Evolutionary conservation across 441 rosid species (phyloP).

Genomic region (Capsella rubella): DNA sequence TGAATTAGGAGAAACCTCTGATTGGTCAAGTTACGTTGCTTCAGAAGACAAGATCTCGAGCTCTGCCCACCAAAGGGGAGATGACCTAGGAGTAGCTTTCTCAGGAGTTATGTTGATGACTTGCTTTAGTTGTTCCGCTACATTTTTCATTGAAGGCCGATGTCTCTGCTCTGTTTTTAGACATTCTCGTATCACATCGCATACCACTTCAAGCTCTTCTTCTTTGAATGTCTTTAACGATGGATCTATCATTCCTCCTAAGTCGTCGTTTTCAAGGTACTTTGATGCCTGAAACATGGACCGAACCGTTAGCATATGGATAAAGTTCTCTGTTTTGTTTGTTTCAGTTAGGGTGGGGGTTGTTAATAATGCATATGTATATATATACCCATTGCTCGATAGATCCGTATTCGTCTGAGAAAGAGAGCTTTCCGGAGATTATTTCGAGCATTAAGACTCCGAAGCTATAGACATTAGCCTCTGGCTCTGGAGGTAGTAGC

Average conservation of each 20-base stretch:
- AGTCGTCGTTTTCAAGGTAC: slow-evolving; percentile 75
- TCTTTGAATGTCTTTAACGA: slow-evolving; percentile 75
- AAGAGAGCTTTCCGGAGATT: slow-evolving; percentile 78
- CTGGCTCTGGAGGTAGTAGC: slow-evolving; percentile 63
- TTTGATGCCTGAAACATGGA: slow-evolving; percentile 76
- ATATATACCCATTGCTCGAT: slow-evolving; percentile 76
- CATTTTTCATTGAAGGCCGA: slow-evolving; percentile 71
- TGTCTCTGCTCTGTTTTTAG: slow-evolving; percentile 49
- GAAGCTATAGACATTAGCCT: slow-evolving; percentile 70
- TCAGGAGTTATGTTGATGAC: slow-evolving; percentile 73
- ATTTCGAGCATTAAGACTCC: slow-evolving; percentile 82
- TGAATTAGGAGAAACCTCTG: slow-evolving; percentile 1
- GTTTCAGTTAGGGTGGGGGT: slow-evolving; percentile 54
- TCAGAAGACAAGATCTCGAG: slow-evolving; percentile 87
- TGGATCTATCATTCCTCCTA: slow-evolving; percentile 85
- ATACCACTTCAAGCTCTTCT: slow-evolving; percentile 77
- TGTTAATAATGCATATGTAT: slow-evolving; percentile 32
- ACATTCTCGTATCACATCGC: slow-evolving; percentile 79
- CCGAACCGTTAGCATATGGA: slow-evolving; percentile 55
- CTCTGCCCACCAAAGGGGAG: slow-evolving; percentile 99
- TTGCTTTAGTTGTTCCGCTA: slow-evolving; percentile 58
- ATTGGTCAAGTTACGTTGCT: slow-evolving; percentile 69
- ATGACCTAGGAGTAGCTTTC: slow-evolving; percentile 80
- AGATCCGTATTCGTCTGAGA: slow-evolving; percentile 71
- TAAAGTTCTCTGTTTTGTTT: slow-evolving; percentile 56